Base-by-base conservation (phyloP, 2,329 filamentous ascomycete genomes). In the Dothideomycetidae sp. region DNA sequence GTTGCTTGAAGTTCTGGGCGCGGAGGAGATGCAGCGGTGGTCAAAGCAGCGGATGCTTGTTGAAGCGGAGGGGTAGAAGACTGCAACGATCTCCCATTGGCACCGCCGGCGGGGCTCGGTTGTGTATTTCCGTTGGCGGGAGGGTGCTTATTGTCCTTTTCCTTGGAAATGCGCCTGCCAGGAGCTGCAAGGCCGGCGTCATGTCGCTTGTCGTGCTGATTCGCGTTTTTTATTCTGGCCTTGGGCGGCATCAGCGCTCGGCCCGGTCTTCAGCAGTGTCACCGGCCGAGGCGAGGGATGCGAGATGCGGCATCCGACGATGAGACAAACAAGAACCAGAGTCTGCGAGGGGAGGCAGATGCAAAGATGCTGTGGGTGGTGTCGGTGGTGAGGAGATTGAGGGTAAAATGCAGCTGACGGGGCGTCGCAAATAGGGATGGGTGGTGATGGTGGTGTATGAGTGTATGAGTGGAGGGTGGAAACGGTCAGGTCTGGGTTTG, bases 101-200 rank as follows among this genome's bases (percentile, higher is more conserved):
- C 21, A n/a, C n/a, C n/a, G n/a, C n/a, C n/a, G n/a, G n/a, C n/a
- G n/a, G n/a, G n/a, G 7, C 7, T 7, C 7, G 7, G 7, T 7
- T 26, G 21, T 49, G 53, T 48, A 48, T 54, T 50, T 50, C 55
- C 59, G 54, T 61, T 56, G 28, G 36, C 31, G 12, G n/a, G 12
- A 14, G 10, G 9, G 50, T 64, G 58, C 43, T 59, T 49, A 59
- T 64, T 60, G 47, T 61, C 64, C 49, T 59, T 60, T 52, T 63
- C 59, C 52, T 58, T 62, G 43, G 55, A 50, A 51, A 77, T 64
- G 57, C 77, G 76, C 67, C 77, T 83, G 48, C 78, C 78, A 36
- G 80, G 75, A 53, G 77, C 77, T 69, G 85, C 79, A 59, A 84
- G 69, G 55, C 83, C 84, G 78, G 82, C 85, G 64, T 93, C 85